These are phyloP conservation scores for Lagerstroemia fauriei DNA, from an alignment of 441 rosid genomes.

Conservation along the genomic window DNA sequence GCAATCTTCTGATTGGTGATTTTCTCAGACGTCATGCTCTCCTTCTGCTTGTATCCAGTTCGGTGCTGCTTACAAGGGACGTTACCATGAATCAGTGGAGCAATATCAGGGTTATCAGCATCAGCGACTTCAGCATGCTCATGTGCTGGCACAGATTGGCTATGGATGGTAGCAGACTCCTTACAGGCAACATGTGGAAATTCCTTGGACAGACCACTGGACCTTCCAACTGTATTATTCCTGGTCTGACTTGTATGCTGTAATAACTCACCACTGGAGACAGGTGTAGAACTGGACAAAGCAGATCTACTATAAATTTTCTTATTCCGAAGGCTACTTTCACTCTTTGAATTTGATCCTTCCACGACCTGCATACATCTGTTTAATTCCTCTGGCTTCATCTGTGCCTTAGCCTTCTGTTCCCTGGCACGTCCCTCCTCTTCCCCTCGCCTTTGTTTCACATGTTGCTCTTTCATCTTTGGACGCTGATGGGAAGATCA, in stretches of 20 bases:
- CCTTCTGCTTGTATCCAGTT: conserved; percentile 57
- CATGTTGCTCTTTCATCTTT: conserved; percentile 16
- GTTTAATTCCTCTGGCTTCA: conserved; percentile 20
- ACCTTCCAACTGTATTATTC: conserved; percentile 38
- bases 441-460: conserved; percentile 17
- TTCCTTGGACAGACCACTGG: conserved; percentile 32
- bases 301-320: conserved; percentile 22
- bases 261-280: conserved; percentile 26
- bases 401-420: conserved; percentile 19
- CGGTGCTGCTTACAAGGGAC: conserved; percentile 55
- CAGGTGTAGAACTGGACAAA: conserved; percentile 29
- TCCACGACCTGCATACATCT: conserved; percentile 8
- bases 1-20: conserved; percentile 42
- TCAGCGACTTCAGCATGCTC: conserved; percentile 40
- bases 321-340: neutral
- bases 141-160: conserved; percentile 32
- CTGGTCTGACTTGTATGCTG: conserved; percentile 34
- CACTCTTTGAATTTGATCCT: conserved; percentile 10
- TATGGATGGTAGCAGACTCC: conserved; percentile 30
- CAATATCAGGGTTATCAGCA: conserved; percentile 33
- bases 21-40: conserved; percentile 42
- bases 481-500: conserved; percentile 14
- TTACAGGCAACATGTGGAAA: conserved; percentile 28
- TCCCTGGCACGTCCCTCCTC: conserved; percentile 19
- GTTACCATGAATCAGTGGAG: conserved; percentile 40